Base-by-base conservation (phyloP, 495 filamentous ascomycete genomes). In the Aspergillus sclerotiicarbonarius region DNA sequence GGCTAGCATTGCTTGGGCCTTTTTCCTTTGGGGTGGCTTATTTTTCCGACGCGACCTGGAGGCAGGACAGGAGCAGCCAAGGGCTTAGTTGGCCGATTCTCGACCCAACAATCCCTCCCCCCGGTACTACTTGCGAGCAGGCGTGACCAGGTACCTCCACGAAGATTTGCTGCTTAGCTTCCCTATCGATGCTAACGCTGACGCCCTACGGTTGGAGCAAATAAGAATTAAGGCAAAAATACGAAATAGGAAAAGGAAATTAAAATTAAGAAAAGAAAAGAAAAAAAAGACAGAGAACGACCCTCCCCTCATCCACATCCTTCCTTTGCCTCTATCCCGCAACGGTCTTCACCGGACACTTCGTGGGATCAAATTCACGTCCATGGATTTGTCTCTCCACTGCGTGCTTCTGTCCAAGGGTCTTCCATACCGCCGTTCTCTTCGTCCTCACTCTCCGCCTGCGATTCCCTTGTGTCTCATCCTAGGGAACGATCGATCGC, bases 301-400 rank as follows among this genome's bases (percentile, higher is more conserved):
- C 37, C 53, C 57, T 52, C 39, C 31, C 21, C 57, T 59, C 12
- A 25, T 54, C 33, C 37, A 35, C 39, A 8, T 32, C 35, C 29
- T 43, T 31, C 18, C 25, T n/a, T 30, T 37, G 37, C 43, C 25
- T 30, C 35, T 49, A 56, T 50, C 56, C 25, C 41, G 32, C 61
- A 53, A 54, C 51, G 49, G 51, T 50, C 39, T 20, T 57, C 61
- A 57, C 50, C 53, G 52, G 56, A 50, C 57, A 59, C 53, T 32
- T 48, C 59, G 56, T 56, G 52, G 43, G 52, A 55, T 48, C 39
- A 32, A 56, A 19, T 43, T 20, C 55, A 58, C 47, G 61, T 58
- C 64, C 61, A 67, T 67, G 64, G 64, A 66, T 57, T 45, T 62
- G 51, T 54, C 52, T 54, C 55, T 58, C 54, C 32, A 31, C 29